A percentile compares a stretch with the other conserved stretches of the same genome.
Evolutionary conservation across 805 yeast genomes (phyloP).

Genomic region (Schwanniomyces sp.): DNA sequence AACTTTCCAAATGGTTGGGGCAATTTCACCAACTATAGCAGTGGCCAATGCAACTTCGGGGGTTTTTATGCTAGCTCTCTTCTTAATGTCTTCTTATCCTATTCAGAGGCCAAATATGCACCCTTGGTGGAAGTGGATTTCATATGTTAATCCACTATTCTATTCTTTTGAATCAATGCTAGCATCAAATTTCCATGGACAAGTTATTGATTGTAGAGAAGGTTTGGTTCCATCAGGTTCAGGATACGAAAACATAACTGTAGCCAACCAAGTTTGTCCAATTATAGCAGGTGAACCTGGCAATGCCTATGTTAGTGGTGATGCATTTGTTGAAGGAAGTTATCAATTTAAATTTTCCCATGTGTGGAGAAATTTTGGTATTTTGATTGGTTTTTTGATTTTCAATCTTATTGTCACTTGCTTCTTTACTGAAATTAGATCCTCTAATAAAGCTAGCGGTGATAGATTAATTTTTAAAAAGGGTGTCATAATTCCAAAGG

Average conservation of each 20-base stretch:
- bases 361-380: slow-evolving; percentile 68
- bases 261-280: slow-evolving; percentile 18
- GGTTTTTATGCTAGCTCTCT: slow-evolving; percentile 45
- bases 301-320: slow-evolving; percentile 19
- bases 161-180: slow-evolving; percentile 59
- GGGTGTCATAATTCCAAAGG: not conserved
- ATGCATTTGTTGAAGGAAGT: slow-evolving; percentile 32
- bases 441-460: not conserved
- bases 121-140: slow-evolving; percentile 69
- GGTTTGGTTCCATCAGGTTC: slow-evolving; percentile 47
- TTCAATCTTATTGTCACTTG: slow-evolving; percentile 20
- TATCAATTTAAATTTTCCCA: slow-evolving; percentile 47
- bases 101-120: slow-evolving; percentile 56
- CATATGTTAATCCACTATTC: slow-evolving; percentile 57
- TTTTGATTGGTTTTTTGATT: slow-evolving; percentile 53
- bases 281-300: slow-evolving; percentile 25
- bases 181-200: slow-evolving; percentile 55
- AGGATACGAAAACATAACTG: slow-evolving; percentile 20
- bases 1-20: slow-evolving; percentile 54
- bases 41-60: slow-evolving; percentile 63
- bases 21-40: slow-evolving; percentile 45
- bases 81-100: slow-evolving; percentile 58
- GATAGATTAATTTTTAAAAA: not conserved
- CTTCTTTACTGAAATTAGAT: not conserved
- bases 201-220: slow-evolving; percentile 44